Percentiles rank a stretch among this genome's conserved stretches.
Conservation (phyloP, 2,329 filamentous ascomycete genomes). For the Bipolaris cookei region DNA sequence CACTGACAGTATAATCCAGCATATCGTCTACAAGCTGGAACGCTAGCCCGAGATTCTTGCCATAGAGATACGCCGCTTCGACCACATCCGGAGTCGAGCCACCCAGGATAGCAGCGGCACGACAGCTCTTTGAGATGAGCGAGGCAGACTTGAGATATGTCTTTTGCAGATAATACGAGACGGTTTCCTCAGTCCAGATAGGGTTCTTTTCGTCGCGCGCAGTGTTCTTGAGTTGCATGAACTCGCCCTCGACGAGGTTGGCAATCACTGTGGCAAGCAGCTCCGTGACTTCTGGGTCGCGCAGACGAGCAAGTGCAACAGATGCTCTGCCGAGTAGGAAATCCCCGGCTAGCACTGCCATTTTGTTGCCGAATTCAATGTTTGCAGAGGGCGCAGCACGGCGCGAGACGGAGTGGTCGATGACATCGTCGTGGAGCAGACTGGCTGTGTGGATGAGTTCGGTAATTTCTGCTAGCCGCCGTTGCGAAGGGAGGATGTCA, state of each 20-base stretch:
- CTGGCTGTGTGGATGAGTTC: conserved; percentile 98
- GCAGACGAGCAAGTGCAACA: conserved; percentile 85
- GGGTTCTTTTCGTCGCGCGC: conserved; percentile 84
- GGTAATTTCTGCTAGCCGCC: conserved; percentile 92
- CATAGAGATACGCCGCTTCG: conserved; percentile 89
- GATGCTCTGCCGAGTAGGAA: conserved; percentile 93
- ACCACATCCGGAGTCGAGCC: conserved; percentile 78
- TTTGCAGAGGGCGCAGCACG: conserved; percentile 89
- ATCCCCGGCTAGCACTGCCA: conserved; percentile 97
- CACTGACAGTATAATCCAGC: conserved; percentile 91
- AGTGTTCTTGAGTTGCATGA: conserved; percentile 99
- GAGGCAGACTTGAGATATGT: conserved; percentile 97
- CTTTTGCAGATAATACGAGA: conserved; percentile 95
- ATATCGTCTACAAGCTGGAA: conserved; percentile 99
- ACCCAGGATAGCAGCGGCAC: conserved; percentile 85
- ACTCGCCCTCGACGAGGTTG: conserved; percentile 96
- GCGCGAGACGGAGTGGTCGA: conserved; percentile 87
- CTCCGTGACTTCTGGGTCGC: conserved; percentile 94
- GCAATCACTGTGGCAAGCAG: conserved; percentile 95
- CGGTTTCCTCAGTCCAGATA: conserved; percentile 83
- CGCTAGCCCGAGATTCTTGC: conserved; percentile 89
- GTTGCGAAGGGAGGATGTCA: conserved; percentile 89
- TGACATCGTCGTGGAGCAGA: conserved; percentile 96
- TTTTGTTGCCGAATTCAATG: conserved; percentile 96
- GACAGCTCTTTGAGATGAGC: conserved; percentile 93